phyloP scores from a whole-genome alignment of 495 filamentous ascomycete genomes.

The Trichoderma erinaceum region DNA sequence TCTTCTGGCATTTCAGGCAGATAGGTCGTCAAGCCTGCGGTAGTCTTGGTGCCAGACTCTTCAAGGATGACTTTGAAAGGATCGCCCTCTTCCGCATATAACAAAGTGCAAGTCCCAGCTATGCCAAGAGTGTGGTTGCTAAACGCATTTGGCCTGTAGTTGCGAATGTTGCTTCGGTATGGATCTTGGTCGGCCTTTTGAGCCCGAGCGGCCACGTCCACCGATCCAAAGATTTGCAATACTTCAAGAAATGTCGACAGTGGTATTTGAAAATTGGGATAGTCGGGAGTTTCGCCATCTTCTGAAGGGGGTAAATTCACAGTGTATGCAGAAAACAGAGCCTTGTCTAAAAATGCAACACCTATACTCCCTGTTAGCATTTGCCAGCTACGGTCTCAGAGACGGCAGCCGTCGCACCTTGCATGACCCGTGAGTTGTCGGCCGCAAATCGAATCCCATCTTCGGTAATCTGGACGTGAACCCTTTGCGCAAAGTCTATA shows the following conservation, averaged over 20 bases:
- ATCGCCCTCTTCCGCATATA: slow-evolving; percentile 63
- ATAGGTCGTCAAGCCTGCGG: slow-evolving; percentile 88
- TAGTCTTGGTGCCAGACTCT: slow-evolving; percentile 81
- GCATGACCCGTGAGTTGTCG: slow-evolving; percentile 78
- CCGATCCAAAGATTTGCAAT: slow-evolving; percentile 84
- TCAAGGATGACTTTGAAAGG: slow-evolving; percentile 75
- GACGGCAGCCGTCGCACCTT: slow-evolving; percentile 49
- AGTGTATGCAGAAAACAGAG: slow-evolving; percentile 79
- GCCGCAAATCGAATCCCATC: slow-evolving; percentile 81
- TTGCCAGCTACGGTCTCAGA: slow-evolving; percentile 16
- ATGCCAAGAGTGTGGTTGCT: slow-evolving; percentile 69
- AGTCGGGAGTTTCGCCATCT: slow-evolving; percentile 33
- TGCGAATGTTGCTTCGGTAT: slow-evolving; percentile 48
- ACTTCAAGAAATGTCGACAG: slow-evolving; percentile 86
- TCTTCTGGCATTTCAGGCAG: slow-evolving; percentile 60
- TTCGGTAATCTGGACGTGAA: slow-evolving; percentile 73
- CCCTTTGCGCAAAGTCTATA: slow-evolving; percentile 72
- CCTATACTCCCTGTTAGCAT: slow-evolving; percentile 36
- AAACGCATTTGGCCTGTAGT: slow-evolving; percentile 62
- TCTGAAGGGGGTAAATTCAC: slow-evolving; percentile 38
- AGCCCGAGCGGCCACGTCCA: slow-evolving; percentile 53
- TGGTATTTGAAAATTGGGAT: slow-evolving; percentile 69
- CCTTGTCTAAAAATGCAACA: slow-evolving; percentile 74
- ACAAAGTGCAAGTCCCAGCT: slow-evolving; percentile 72
- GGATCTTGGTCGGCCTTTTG: slow-evolving; percentile 46